Evolutionary conservation across 2,329 filamentous ascomycete genomes (phyloP).

Genomic region (Neonectria punicea): DNA sequence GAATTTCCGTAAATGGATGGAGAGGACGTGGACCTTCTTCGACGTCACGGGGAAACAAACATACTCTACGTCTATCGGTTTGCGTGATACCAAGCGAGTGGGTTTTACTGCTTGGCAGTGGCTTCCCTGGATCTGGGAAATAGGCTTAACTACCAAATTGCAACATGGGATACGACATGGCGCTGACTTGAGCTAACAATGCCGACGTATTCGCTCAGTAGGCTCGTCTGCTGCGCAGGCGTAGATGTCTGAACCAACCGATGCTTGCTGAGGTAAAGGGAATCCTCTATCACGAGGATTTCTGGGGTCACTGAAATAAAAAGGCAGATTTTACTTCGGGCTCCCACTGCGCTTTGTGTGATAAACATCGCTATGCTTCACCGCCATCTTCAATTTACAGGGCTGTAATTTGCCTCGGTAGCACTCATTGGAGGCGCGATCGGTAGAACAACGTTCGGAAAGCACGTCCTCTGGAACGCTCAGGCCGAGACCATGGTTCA

Average conservation of each 20-base stretch:
- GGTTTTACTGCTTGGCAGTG: not conserved
- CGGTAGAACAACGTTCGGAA: not conserved
- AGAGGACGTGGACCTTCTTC: no score
- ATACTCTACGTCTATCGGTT: not conserved
- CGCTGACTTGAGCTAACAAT: not conserved
- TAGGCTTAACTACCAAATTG: no score
- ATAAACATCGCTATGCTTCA: not conserved
- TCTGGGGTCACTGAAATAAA: no score
- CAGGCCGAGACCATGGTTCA: not conserved
- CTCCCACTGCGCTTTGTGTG: not conserved
- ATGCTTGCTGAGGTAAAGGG: no score
- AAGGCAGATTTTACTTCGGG: no score
- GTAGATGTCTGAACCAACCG: no score
- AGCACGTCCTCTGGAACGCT: not conserved
- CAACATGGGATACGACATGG: not conserved
- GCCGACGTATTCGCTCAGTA: no score
- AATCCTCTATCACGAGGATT: no score
- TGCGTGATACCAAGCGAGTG: not conserved
- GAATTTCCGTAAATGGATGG: not conserved
- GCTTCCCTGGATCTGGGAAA: not conserved
- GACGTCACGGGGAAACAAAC: no score
- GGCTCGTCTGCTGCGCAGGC: not conserved
- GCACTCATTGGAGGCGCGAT: not conserved
- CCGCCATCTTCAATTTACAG: not conserved
- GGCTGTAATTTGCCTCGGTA: not conserved